A percentile compares a stretch with the other conserved stretches of the same genome.
phyloP scores from a whole-genome alignment of 2,329 filamentous ascomycete species.

The Phyllosticta citribraziliensis region DNA sequence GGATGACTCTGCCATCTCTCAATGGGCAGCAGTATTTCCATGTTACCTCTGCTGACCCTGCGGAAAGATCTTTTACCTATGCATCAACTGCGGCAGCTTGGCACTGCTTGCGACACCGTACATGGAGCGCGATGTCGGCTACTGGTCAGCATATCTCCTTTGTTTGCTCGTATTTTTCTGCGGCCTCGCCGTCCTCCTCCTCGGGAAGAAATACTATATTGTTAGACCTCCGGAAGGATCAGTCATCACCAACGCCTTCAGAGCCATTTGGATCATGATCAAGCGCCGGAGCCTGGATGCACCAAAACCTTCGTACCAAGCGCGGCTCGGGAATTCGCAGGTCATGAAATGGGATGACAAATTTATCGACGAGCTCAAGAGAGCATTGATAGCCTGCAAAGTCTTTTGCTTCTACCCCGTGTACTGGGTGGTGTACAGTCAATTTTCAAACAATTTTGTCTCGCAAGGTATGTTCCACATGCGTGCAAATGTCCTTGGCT shows the following conservation, averaged over 20 bases:
- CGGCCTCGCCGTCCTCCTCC: slow-evolving; percentile 45
- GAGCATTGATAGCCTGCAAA: slow-evolving; percentile 55
- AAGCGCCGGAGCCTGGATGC: slow-evolving; percentile 47
- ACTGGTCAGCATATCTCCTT: slow-evolving; percentile 58
- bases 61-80: slow-evolving; percentile 56
- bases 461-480: slow-evolving; percentile 21
- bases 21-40: too few relatives aligned
- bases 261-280: slow-evolving; percentile 45
- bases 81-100: slow-evolving; percentile 63
- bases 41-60: not conserved
- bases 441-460: slow-evolving; percentile 37
- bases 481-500: not conserved
- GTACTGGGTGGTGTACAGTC: slow-evolving; percentile 36
- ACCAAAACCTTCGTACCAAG: slow-evolving; percentile 57
- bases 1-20: too few relatives aligned
- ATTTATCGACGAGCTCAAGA: slow-evolving; percentile 64
- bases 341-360: slow-evolving; percentile 55
- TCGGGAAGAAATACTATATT: slow-evolving; percentile 28
- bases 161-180: slow-evolving; percentile 57
- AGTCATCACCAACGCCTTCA: slow-evolving; percentile 38
- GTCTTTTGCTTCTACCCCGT: slow-evolving; percentile 48
- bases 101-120: slow-evolving; percentile 59
- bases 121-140: slow-evolving; percentile 60
- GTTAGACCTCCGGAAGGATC: slow-evolving; percentile 30
- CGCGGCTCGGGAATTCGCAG: slow-evolving; percentile 38